phyloP scores from a whole-genome alignment of 1,139 yeast genomes.

The Geotrichum fermentans region DNA sequence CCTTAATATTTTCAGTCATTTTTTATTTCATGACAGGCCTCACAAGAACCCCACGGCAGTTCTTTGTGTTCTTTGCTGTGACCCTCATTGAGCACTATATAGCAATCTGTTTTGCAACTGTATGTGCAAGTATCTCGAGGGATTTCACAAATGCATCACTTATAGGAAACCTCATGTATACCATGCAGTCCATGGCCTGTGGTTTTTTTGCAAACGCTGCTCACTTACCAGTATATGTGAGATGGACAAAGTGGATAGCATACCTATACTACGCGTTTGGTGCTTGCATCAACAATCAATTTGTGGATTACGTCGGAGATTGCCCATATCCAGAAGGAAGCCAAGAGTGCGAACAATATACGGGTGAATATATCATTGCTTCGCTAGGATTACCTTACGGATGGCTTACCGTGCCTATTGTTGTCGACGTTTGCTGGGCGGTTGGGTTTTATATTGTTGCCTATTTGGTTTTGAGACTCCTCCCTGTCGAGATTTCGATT shows the following conservation, averaged over 20 bases:
- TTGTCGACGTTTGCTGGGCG: slow-evolving; percentile 56
- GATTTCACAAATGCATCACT: slow-evolving; percentile 65
- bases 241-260: slow-evolving; percentile 75
- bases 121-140: slow-evolving; percentile 55
- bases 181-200: slow-evolving; percentile 71
- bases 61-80: slow-evolving; percentile 60
- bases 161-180: slow-evolving; percentile 58
- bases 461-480: slow-evolving; percentile 35
- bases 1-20: slow-evolving; percentile 53
- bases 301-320: slow-evolving; percentile 53
- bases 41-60: slow-evolving; percentile 44
- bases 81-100: slow-evolving; percentile 53
- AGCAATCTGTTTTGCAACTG: slow-evolving; percentile 53
- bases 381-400: slow-evolving; percentile 57
- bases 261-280: slow-evolving; percentile 79
- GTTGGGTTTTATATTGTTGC: slow-evolving; percentile 52
- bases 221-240: slow-evolving; percentile 76
- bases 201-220: slow-evolving; percentile 75
- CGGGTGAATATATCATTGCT: slow-evolving; percentile 51
- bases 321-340: slow-evolving; percentile 46
- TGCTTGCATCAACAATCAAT: slow-evolving; percentile 61
- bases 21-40: slow-evolving; percentile 80
- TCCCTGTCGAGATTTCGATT: slow-evolving; percentile 51
- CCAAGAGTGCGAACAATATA: slow-evolving; percentile 39
- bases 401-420: slow-evolving; percentile 67